Percentiles rank a stretch among this genome's conserved stretches.
Conservation (phyloP, 345 rosid species). For the Salix exigua region DNA sequence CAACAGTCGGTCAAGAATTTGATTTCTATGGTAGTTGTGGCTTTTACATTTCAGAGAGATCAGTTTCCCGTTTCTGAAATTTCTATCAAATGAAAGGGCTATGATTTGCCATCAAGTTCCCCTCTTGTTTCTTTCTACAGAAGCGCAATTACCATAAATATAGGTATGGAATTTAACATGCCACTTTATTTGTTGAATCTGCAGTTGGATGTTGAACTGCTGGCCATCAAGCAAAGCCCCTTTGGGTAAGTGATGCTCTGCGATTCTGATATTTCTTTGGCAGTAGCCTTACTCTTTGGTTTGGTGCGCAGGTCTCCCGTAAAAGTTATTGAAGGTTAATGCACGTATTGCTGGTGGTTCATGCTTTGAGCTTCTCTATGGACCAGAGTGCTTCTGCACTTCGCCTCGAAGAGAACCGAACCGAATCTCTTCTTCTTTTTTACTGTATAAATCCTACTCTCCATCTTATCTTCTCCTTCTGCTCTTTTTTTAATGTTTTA, state of each 20-base stretch:
- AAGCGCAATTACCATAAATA: background rate
- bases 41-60: background rate
- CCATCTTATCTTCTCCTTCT: background rate
- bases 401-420: background rate
- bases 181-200: constrained; percentile 12
- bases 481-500: background rate
- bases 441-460: background rate
- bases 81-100: background rate
- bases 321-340: constrained; percentile 74
- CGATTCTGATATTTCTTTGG: background rate
- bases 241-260: constrained; percentile 57
- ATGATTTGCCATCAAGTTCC: background rate
- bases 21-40: background rate
- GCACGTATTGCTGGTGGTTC: background rate
- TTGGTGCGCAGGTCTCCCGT: constrained; percentile 63
- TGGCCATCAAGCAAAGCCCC: constrained; percentile 83
- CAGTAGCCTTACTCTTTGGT: background rate
- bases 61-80: background rate
- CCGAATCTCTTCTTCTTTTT: too few relatives aligned
- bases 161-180: background rate
- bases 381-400: background rate
- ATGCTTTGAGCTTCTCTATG: too few relatives aligned
- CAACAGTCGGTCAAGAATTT: too few relatives aligned
- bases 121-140: background rate
- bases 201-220: constrained; percentile 84